A percentile compares a stretch with the other conserved stretches of the same genome.
phyloP scores from a whole-genome alignment of 2,329 filamentous ascomycete species.

The Paradendryphiella salina region DNA sequence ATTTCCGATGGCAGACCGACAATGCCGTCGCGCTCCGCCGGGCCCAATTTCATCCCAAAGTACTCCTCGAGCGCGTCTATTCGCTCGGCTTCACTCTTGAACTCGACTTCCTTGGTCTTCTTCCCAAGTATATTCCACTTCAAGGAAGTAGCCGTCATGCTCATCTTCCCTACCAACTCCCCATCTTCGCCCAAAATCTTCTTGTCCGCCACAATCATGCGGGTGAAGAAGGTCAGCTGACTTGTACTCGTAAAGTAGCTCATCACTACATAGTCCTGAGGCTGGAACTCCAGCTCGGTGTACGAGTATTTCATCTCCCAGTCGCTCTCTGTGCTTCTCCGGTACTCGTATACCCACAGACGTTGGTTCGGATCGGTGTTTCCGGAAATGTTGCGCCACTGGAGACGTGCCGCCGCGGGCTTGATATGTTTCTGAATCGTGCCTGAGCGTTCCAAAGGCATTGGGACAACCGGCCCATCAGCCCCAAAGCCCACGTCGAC shows the following conservation, averaged over 20 bases:
- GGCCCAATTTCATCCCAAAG: slow-evolving; percentile 50
- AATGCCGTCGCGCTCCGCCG: slow-evolving; percentile 47
- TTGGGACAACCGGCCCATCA: slow-evolving; percentile 45
- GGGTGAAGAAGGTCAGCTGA: slow-evolving; percentile 40
- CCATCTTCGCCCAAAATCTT: slow-evolving; percentile 52
- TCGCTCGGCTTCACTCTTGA: slow-evolving; percentile 51
- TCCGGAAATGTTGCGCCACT: slow-evolving; percentile 40
- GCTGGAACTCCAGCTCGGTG: slow-evolving; percentile 49
- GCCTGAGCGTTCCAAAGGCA: slow-evolving; percentile 42
- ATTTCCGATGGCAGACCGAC: slow-evolving; percentile 41
- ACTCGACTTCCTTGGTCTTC: slow-evolving; percentile 47
- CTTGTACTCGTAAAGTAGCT: slow-evolving; percentile 44
- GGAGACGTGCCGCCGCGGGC: slow-evolving; percentile 39
- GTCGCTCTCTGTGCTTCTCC: slow-evolving; percentile 44
- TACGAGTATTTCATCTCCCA: slow-evolving; percentile 70
- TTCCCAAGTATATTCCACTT: slow-evolving; percentile 52
- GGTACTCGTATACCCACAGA: slow-evolving; percentile 51
- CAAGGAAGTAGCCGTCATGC: slow-evolving; percentile 50
- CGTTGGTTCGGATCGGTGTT: slow-evolving; percentile 45
- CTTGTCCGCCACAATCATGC: slow-evolving; percentile 51
- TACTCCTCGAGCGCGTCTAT: slow-evolving; percentile 50
- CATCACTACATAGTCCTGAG: slow-evolving; percentile 39
- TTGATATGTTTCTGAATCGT: slow-evolving; percentile 32
- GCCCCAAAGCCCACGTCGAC: slow-evolving; percentile 53
- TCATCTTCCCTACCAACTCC: slow-evolving; percentile 46